phyloP scores from a whole-genome alignment of 2,329 filamentous ascomycete genomes.

The Chalaropsis thielavioides region DNA sequence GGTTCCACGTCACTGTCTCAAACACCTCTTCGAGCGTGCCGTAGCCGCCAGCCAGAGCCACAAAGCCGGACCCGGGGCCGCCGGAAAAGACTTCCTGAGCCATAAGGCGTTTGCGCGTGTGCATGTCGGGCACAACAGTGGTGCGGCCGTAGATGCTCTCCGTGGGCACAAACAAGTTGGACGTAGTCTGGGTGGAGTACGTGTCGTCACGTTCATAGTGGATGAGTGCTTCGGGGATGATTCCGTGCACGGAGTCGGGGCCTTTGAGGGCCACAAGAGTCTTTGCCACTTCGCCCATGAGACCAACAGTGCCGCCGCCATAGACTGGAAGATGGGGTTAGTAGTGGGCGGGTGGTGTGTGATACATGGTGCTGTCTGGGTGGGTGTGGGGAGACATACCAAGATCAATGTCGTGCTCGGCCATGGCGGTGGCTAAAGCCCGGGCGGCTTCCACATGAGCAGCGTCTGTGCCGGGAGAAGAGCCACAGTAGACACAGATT shows the following conservation, averaged over 20 bases:
- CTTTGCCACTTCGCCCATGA: conserved; percentile 89
- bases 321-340: conserved; percentile 46
- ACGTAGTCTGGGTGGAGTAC: conserved; percentile 28
- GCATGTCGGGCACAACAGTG: conserved; percentile 89
- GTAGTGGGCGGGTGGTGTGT: conserved; percentile 11
- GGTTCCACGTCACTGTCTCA: conserved; percentile 86
- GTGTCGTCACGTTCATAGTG: conserved; percentile 56
- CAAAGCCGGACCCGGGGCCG: conserved; percentile 72
- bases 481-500: conserved; percentile 91
- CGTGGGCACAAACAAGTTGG: conserved; percentile 35
- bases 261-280: conserved; percentile 74
- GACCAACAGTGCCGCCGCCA: conserved; percentile 81
- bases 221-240: conserved; percentile 79
- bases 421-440: conserved; percentile 57
- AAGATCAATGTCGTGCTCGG: conserved; percentile 63
- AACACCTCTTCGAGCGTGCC: conserved; percentile 94
- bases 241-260: conserved; percentile 71
- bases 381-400: conserved; percentile 29
- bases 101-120: conserved; percentile 90
- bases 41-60: conserved; percentile 78
- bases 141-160: conserved; percentile 61
- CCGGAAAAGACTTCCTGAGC: conserved; percentile 71
- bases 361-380: neutral
- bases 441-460: conserved; percentile 67
- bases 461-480: conserved; percentile 57